Conservation (phyloP, 192 early-diverging fungal species). For the Entomortierella beljakovae region DNA sequence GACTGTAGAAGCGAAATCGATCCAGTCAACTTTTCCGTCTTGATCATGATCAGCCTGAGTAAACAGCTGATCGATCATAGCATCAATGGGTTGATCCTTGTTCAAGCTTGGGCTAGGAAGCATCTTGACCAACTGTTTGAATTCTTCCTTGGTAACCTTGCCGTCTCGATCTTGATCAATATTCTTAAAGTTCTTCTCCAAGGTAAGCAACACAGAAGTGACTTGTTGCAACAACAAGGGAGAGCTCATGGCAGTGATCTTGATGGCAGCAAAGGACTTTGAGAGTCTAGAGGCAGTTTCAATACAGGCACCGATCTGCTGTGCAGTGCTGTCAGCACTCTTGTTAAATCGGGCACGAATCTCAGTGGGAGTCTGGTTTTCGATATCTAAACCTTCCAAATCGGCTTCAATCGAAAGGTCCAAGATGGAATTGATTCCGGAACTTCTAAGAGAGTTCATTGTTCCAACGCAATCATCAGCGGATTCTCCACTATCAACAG, state of each 20-base stretch:
- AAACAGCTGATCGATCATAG: conserved; percentile 54
- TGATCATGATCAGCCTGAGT: conserved; percentile 60
- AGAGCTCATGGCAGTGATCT: conserved; percentile 87
- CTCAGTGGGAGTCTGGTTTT: conserved; percentile 25
- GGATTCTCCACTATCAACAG: conserved; percentile 79
- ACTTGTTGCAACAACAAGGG: conserved; percentile 81
- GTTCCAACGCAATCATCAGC: conserved; percentile 84
- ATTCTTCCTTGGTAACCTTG: conserved; percentile 47
- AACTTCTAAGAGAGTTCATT: conserved; percentile 74
- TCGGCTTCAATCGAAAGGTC: conserved; percentile 92
- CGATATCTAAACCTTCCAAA: conserved; percentile 62
- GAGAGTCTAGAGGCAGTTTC: conserved; percentile 73
- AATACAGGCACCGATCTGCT: conserved; percentile 78
- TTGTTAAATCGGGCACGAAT: conserved; percentile 66
- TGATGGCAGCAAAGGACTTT: conserved; percentile 86
- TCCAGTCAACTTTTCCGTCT: conserved; percentile 74
- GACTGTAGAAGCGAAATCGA: conserved; percentile 73
- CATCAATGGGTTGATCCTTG: conserved; percentile 20
- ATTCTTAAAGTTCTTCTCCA: conserved; percentile 62
- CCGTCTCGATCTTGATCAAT: conserved; percentile 50
- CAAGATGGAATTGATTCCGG: conserved; percentile 86
- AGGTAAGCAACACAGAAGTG: conserved; percentile 62
- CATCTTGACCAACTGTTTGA: conserved; percentile 45
- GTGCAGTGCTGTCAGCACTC: conserved; percentile 74
- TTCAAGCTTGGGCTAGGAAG: conserved; percentile 30